Base-by-base conservation (phyloP, 176 grass and related monocot species). In the Lolium rigidum region DNA sequence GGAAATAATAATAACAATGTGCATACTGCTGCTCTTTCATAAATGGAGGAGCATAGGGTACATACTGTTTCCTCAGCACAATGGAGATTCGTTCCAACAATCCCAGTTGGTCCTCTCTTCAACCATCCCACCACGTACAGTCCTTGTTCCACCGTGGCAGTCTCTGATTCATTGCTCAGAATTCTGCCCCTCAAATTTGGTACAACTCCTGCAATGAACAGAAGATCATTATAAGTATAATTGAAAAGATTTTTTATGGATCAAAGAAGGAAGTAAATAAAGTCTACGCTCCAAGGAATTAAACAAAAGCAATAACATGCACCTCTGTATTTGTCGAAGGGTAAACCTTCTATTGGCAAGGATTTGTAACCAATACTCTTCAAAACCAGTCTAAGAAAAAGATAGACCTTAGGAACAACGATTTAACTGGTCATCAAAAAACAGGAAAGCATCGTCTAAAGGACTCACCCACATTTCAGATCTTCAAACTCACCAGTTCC, bases 311-410 rank as follows among this genome's bases (percentile, higher is more conserved):
- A 77, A 54, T 55, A 70, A 20, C 78, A 74, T 37, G 18, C 69
- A 98, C 93, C 93, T 95, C 67, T 92, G 89, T 91, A 56, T 48
- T 95, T 74, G 77, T 95, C 86, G 18, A 98, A 98, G 73, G 91
- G 79, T 78, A 98, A 91, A 68, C 90, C 93, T 81, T 95, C 70
- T 68, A 98, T 78, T 2, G 93, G 91, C 68, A 95, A 76, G 74
- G 93, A 98, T 86, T 95, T 98, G 88, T 94, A 95, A 56, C 95
- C 95, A 58, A 98, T 92, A 80, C 93, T 98, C 86, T 98, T 98
- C 82, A 98, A 88, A 12, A 95, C 91, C 78, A 98, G 28, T 61
- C 95, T 98, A 84, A 76, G 66, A 82, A 56, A 15, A 57, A 82
- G 26, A 84, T 48, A 70, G 64, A 55, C 74, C 17, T 50, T 28